Evolutionary conservation across 345 rosid species (phyloP), one percentile per base, ranked within the genome.

Genomic region (Syzygium aqueum): DNA sequence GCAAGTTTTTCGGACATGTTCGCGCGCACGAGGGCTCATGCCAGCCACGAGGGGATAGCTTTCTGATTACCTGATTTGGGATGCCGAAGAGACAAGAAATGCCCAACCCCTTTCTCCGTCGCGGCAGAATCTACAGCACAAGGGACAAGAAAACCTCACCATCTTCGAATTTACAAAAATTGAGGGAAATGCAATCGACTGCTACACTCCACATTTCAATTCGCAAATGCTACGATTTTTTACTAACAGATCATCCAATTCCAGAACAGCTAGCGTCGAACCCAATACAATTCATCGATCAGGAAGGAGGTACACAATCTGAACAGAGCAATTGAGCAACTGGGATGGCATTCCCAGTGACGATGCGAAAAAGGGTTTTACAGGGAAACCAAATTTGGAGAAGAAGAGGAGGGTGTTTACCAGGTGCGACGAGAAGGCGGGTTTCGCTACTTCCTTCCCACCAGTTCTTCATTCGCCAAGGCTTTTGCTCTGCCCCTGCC

Each of bases 21-120:
- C 49, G 37, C 43, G 25, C 49, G n/a, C n/a, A 10, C 49, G 80
- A 73, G 43, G 46, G 46, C 2, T 21, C 3, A 0, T 37, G 80
- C 27, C 80, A 15, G 37, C 49, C 8, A 3, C 37, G 40, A 85
- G 40, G 25, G 10, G 49, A 53, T 43, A 25, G 16, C 56, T 50
- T 49, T 49, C 52, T 10, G n/a, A 86, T 63, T 89, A 96, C 99
- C 99, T 87, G 98, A 93, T 91, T 94, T 97, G 84, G 99, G 99
- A 92, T 96, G 99, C 54, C 90, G 93, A 83, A 96, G 98, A 10
- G 93, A 90, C 21, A 97, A 84, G 40, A 96, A 87, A 77, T 86
- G 89, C 56, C 94, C 96, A 3, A 84, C 88, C 86, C 87, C 89
- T 77, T 87, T 85, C 84, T 85, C 92, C 8, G n/a, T 53, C 14